Evolutionary conservation across 2,329 filamentous ascomycete species (phyloP).

Genomic region (Colletotrichum kahawae): DNA sequence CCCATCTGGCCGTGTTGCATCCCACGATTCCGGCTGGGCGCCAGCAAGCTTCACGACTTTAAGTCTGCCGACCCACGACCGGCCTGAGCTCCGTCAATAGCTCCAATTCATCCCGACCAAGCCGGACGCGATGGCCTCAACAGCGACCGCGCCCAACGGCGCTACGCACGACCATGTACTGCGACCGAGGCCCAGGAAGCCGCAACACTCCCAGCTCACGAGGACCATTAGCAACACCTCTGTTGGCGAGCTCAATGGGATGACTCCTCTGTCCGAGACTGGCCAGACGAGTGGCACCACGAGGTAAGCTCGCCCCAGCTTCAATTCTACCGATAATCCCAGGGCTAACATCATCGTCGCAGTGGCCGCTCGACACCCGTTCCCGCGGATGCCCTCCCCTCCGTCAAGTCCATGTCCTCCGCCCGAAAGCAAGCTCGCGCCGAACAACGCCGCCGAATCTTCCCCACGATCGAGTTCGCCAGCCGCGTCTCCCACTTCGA

Average conservation of each 20-base stretch:
- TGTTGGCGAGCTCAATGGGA: slow-evolving; percentile 4
- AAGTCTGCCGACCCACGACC: not conserved
- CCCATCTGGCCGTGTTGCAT: not conserved
- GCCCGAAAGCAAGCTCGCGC: slow-evolving; percentile 84
- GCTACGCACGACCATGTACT: slow-evolving; percentile 45
- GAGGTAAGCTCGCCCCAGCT: not conserved
- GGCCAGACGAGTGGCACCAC: slow-evolving; percentile 19
- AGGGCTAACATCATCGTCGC: not conserved
- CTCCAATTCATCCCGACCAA: not conserved
- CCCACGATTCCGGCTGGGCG: not conserved
- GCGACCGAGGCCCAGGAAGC: slow-evolving; percentile 56
- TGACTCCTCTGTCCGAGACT: slow-evolving; percentile 9
- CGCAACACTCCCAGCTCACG: slow-evolving; percentile 46
- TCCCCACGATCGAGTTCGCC: slow-evolving; percentile 91
- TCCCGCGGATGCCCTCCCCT: slow-evolving; percentile 90
- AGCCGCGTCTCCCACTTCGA: slow-evolving; percentile 95
- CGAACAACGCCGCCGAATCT: slow-evolving; percentile 81
- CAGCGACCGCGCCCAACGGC: slow-evolving; percentile 10
- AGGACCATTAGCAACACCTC: slow-evolving; percentile 20
- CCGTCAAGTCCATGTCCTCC: slow-evolving; percentile 82
- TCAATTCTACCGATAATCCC: not conserved
- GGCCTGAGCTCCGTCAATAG: not conserved
- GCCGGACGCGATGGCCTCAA: slow-evolving; percentile 4
- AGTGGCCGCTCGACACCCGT: slow-evolving; percentile 86
- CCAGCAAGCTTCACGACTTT: not conserved